Percentiles rank a stretch among this genome's conserved stretches.
phyloP scores from a whole-genome alignment of 495 filamentous ascomycete genomes.

The Bryoglossum gracile region DNA sequence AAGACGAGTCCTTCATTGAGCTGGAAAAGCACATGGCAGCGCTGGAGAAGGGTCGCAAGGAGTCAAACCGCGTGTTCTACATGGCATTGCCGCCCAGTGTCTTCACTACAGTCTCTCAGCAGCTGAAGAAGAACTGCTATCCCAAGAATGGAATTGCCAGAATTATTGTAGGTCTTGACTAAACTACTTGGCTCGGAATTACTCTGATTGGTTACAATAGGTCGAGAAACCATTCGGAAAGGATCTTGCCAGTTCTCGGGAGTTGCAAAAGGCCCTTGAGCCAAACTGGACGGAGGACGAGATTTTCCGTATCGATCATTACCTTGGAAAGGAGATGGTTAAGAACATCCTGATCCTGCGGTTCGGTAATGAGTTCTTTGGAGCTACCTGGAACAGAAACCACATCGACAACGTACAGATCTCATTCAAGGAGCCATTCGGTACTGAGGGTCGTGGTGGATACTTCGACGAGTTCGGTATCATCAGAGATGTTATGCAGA shows the following conservation, averaged over 20 bases:
- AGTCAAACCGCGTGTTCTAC: conserved; percentile 94
- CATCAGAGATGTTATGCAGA: conserved; percentile 98
- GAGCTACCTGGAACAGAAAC: conserved; percentile 97
- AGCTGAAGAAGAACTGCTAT: conserved; percentile 95
- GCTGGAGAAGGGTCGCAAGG: conserved; percentile 71
- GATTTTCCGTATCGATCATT: conserved; percentile 99
- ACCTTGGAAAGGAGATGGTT: conserved; percentile 99
- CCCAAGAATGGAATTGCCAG: conserved; percentile 81
- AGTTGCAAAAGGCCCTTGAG: conserved; percentile 89
- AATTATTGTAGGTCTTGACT: conserved; percentile 66
- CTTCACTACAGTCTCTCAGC: conserved; percentile 94
- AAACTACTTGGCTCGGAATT: not conserved
- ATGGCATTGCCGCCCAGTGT: conserved; percentile 98
- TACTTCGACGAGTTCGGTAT: conserved; percentile 99
- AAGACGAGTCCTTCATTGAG: conserved; percentile 87
- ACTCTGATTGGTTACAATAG: conserved; percentile 35
- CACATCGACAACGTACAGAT: conserved; percentile 99
- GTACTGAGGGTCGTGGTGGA: conserved; percentile 96
- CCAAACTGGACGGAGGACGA: conserved; percentile 99
- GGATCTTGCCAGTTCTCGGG: conserved; percentile 87
- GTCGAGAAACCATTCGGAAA: conserved; percentile 99
- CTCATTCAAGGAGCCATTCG: conserved; percentile 99
- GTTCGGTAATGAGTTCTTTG: conserved; percentile 99
- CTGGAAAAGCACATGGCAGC: conserved; percentile 86
- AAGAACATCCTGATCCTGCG: conserved; percentile 98